Evolutionary conservation across 148 eudicot genomes (phyloP), one percentile per base, ranked within the genome.

Genomic region (Rhododendron henanense): DNA sequence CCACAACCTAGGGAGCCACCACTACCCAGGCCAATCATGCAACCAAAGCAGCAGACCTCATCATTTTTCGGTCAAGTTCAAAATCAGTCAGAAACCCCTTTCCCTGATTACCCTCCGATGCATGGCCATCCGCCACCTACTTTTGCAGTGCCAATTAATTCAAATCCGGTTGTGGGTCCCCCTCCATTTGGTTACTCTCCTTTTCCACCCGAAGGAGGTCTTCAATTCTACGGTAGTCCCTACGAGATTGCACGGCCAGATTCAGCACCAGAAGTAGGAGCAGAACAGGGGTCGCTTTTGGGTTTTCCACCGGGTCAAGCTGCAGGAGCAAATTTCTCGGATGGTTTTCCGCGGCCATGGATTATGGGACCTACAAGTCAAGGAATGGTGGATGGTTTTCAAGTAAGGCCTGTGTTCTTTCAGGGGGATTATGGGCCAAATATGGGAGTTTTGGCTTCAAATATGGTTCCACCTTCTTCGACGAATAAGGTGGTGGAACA

Each of bases 111-210:
- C 86, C 89, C 90, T 9, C 90, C 81, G 10, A 84, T 89, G 81
- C 88, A 79, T 19, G 81, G 85, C 44, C 92, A 89, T 59, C 91
- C 84, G 59, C 91, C 89, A n/a, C 91, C 91, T 83, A 89, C 86
- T 71, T 88, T 89, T 84, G 88, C 89, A 2, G 84, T 91, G 84
- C 96, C 94, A 53, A 53, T 86, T 8, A 88, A 87, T 82, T 84
- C 90, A 81, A 90, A 91, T 88, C 87, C 84, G 6, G 84, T 86
- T 87, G 48, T 87, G 85, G 90, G 84, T 23, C 90, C 93, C 16
- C 94, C 93, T 85, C 96, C 92, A 23, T 94, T 94, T 48, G 88
- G 91, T 48, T 93, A 86, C 78, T 90, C 98, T 82, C 91, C 93
- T 51, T 94, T 92, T 86, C 88, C 91, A 45, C 81, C 93, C 16